These are phyloP conservation scores for Drosera spatulata DNA, from an alignment of 179 eudicot species.

Conservation along the genomic window DNA sequence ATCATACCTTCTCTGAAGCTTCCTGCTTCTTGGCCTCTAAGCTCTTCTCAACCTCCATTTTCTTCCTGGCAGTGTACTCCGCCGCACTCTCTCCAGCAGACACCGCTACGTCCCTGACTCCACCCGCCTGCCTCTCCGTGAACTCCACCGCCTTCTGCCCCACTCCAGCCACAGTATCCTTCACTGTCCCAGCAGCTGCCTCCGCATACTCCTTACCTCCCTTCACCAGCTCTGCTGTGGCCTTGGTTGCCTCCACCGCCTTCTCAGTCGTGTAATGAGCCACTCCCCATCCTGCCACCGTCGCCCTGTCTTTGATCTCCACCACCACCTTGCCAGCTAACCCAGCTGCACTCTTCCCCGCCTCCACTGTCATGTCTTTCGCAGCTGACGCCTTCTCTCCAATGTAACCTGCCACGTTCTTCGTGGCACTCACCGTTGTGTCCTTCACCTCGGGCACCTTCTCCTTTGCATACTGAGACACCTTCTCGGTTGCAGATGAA, in stretches of 20 bases:
- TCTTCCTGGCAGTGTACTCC: conserved; percentile 55
- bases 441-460: conserved; percentile 18
- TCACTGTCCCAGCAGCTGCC: conserved; percentile 5
- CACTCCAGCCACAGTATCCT: too few species aligned
- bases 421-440: conserved; percentile 1
- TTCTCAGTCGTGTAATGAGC: conserved; percentile 24
- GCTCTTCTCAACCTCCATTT: conserved; percentile 23
- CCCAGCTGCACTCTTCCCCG: conserved; percentile 9
- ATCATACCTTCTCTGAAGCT: conserved; percentile 1
- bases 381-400: too few species aligned
- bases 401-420: too few species aligned
- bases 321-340: conserved; percentile 11
- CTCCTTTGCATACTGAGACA: conserved; percentile 14
- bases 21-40: too few species aligned
- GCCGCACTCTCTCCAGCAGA: conserved; percentile 39
- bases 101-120: conserved; percentile 30
- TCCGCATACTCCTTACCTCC: conserved; percentile 6
- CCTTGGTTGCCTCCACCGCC: conserved; percentile 41
- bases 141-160: too few species aligned
- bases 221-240: conserved; percentile 20
- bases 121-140: conserved; percentile 14
- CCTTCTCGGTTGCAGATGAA: conserved; percentile 9
- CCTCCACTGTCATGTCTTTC: conserved; percentile 7
- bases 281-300: conserved; percentile 56
- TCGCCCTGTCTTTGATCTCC: conserved; percentile 55